A percentile compares a stretch with the other conserved stretches of the same genome.
phyloP scores from a whole-genome alignment of 176 grass and related monocot species.

The Bonia amplexicaulis region DNA sequence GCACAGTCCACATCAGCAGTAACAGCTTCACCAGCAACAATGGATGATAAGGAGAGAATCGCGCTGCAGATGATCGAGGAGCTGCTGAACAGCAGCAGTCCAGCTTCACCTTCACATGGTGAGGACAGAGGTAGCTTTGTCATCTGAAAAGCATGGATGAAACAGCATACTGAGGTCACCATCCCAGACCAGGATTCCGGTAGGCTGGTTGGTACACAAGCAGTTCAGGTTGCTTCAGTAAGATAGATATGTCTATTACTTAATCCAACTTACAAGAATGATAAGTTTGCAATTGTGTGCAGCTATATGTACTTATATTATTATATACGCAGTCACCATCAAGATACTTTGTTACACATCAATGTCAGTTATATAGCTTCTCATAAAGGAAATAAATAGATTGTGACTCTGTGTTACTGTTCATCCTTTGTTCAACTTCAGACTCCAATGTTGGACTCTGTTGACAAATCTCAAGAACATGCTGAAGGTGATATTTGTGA shows the following conservation, averaged over 20 bases:
- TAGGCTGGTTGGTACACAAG: conserved; percentile 46
- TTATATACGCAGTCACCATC: conserved; percentile 34
- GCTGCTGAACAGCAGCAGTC: conserved; percentile 66
- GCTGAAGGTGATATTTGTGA: conserved; percentile 39
- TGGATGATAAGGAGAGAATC: conserved; percentile 84
- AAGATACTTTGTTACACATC: conserved; percentile 46
- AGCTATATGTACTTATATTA: conserved; percentile 57
- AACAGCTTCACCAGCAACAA: conserved; percentile 32
- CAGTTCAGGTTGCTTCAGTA: conserved; percentile 49
- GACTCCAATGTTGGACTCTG: neutral
- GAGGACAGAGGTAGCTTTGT: conserved; percentile 42
- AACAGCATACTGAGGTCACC: conserved; percentile 31
- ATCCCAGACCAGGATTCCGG: conserved; percentile 37
- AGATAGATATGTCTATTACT: conserved; percentile 47
- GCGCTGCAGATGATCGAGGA: conserved; percentile 99
- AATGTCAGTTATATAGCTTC: conserved; percentile 45
- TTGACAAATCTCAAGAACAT: conserved; percentile 17
- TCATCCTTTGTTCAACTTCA: conserved; percentile 15
- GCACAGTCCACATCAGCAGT: conserved; percentile 34
- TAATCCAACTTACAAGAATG: conserved; percentile 41
- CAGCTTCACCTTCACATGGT: conserved; percentile 48
- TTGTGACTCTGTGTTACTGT: conserved; percentile 25
- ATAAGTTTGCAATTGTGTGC: conserved; percentile 54
- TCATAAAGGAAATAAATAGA: conserved; percentile 52
- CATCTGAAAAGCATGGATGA: conserved; percentile 42